Evolutionary conservation across 768 basidiomycete genomes (phyloP).

Genomic region (Polyporus arcularius): DNA sequence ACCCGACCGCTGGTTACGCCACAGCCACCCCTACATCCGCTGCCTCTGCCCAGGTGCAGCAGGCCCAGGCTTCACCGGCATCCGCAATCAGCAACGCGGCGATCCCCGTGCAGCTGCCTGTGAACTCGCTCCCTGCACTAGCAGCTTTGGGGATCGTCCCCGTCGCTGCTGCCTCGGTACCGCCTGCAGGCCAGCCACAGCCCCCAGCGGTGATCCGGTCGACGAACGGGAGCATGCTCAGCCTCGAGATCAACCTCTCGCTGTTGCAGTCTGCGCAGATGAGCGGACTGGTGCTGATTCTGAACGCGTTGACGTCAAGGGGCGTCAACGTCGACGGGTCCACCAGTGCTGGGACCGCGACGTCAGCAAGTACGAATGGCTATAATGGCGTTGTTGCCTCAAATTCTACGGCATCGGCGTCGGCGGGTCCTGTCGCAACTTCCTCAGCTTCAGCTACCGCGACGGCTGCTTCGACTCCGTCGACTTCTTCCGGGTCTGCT

Average conservation of each 20-base stretch:
- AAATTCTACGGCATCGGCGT: neutral
- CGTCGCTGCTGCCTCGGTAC: constrained; percentile 56
- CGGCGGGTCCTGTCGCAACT: neutral
- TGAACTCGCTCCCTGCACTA: constrained; percentile 55
- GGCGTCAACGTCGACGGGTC: constrained; percentile 24
- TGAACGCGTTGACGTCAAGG: constrained; percentile 70
- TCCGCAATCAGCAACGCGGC: constrained; percentile 22
- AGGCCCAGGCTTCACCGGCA: constrained; percentile 7
- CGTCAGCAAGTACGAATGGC: neutral
- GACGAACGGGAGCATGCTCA: constrained; percentile 66
- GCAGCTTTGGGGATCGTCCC: constrained; percentile 75
- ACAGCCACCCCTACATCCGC: constrained; percentile 10
- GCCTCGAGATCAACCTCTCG: constrained; percentile 78
- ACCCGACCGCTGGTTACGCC: neutral
- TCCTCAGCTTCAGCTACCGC: neutral
- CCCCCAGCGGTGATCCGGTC: constrained; percentile 72
- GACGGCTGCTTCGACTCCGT: neutral
- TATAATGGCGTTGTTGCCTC: neutral
- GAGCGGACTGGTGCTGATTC: constrained; percentile 69
- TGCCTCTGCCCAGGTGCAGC: constrained; percentile 15
- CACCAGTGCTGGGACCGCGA: neutral
- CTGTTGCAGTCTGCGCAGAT: constrained; percentile 74
- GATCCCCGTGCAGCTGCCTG: constrained; percentile 72
- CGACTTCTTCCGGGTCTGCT: constrained; percentile 4
- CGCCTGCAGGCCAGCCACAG: constrained; percentile 55